Percentiles rank a stretch among this genome's conserved stretches.
Conservation (phyloP, 1,284 basidiomycete species). For the Neotropicomus parvogracilis region DNA sequence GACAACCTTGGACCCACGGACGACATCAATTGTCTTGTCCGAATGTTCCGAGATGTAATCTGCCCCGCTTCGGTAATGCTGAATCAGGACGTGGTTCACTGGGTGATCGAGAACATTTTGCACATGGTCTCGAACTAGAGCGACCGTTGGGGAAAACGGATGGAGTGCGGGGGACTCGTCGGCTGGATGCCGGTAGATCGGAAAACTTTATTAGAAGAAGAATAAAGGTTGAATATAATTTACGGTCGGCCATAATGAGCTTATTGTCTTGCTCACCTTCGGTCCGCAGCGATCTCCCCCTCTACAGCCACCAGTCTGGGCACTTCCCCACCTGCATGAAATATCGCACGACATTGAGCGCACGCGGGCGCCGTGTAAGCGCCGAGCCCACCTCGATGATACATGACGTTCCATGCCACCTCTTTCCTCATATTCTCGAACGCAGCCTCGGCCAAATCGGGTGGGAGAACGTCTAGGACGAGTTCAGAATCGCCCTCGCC, state of each 20-base stretch:
- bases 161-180: slow-evolving; percentile 66
- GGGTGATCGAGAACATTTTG: slow-evolving; percentile 53
- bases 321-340: slow-evolving; percentile 61
- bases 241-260: slow-evolving; percentile 6
- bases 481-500: slow-evolving; percentile 66
- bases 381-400: slow-evolving; percentile 54
- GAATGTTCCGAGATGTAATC: slow-evolving; percentile 81
- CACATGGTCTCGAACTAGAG: slow-evolving; percentile 57
- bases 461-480: slow-evolving; percentile 50
- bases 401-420: slow-evolving; percentile 68
- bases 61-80: slow-evolving; percentile 67
- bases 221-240: slow-evolving; percentile 4
- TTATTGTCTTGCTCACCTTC: slow-evolving; percentile 43
- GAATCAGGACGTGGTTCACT: slow-evolving; percentile 76
- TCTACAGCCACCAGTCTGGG: slow-evolving; percentile 71
- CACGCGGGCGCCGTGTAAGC: background rate
- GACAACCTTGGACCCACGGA: slow-evolving; percentile 64
- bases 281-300: slow-evolving; percentile 56
- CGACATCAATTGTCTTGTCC: slow-evolving; percentile 77
- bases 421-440: slow-evolving; percentile 58
- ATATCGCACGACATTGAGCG: slow-evolving; percentile 16
- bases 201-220: slow-evolving; percentile 44
- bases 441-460: slow-evolving; percentile 47
- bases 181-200: slow-evolving; percentile 74
- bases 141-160: slow-evolving; percentile 64